Percentiles rank a stretch among this genome's conserved stretches.
These are phyloP conservation scores for Colletotrichum australisinense DNA, from an alignment of 2,329 filamentous ascomycete genomes.

Conservation along the genomic window DNA sequence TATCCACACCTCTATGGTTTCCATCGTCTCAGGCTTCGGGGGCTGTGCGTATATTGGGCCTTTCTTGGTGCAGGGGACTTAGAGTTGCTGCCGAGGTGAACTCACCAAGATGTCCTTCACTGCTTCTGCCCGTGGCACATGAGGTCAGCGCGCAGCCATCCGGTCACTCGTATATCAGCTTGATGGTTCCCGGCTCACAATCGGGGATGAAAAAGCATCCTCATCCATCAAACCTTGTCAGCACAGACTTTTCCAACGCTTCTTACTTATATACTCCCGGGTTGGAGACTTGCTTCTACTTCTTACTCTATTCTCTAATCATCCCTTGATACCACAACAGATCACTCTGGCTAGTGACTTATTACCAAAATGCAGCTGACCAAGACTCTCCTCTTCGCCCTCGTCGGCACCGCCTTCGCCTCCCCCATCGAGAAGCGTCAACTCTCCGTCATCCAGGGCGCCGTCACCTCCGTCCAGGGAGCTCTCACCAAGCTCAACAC, in stretches of 20 bases:
- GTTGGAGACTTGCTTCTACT: not conserved
- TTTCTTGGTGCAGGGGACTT: not conserved
- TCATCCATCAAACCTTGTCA: slow-evolving; percentile 12
- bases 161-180: slow-evolving; percentile 20
- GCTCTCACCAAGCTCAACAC: slow-evolving; percentile 66
- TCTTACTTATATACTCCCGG: slow-evolving; percentile 25
- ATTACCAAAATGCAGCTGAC: slow-evolving; percentile 31
- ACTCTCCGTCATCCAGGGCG: slow-evolving; percentile 66
- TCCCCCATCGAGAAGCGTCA: slow-evolving; percentile 48
- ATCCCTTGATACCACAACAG: not conserved
- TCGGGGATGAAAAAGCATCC: not conserved
- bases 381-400: slow-evolving; percentile 30
- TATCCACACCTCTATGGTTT: slow-evolving; percentile 23
- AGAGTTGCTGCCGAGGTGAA: slow-evolving; percentile 28
- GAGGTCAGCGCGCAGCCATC: slow-evolving; percentile 9
- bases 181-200: slow-evolving; percentile 12
- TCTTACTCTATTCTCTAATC: not conserved
- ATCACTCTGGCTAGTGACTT: slow-evolving; percentile 33
- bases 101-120: slow-evolving; percentile 2
- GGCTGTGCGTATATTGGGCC: slow-evolving; percentile 9
- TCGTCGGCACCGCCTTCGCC: slow-evolving; percentile 29
- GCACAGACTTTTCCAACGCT: slow-evolving; percentile 22
- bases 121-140: not conserved
- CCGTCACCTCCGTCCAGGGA: slow-evolving; percentile 67
- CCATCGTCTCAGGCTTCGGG: slow-evolving; percentile 19